These are phyloP conservation scores for Camellia lanceoleosa DNA, from an alignment of 148 eudicot genomes.

Conservation along the genomic window DNA sequence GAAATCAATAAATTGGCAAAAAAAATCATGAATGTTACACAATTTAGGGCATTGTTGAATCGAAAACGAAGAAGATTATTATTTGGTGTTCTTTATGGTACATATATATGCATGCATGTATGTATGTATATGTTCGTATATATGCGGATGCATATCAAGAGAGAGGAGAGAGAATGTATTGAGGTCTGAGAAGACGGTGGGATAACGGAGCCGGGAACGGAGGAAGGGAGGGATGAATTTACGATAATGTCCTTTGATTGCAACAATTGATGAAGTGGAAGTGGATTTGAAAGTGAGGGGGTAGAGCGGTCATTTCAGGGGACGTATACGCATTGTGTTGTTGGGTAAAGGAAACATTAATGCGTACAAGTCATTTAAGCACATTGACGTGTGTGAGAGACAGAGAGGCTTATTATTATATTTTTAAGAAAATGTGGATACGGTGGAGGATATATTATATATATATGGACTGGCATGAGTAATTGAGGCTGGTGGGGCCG, in stretches of 20 bases:
- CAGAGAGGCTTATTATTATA: neutral
- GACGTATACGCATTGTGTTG: neutral
- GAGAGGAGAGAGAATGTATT: neutral
- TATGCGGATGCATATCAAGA: neutral
- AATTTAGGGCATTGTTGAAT: conserved; percentile 6
- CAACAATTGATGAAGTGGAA: neutral
- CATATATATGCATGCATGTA: neutral
- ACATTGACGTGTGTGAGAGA: neutral
- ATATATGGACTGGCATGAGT: neutral
- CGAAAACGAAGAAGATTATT: neutral
- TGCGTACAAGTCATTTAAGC: neutral
- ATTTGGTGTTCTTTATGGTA: neutral
- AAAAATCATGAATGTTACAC: too few relatives aligned
- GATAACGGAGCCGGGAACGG: conserved; percentile 2
- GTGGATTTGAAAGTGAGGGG: neutral
- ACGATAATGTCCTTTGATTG: neutral
- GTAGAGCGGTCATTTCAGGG: neutral
- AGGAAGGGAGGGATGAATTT: neutral
- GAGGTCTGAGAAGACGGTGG: neutral
- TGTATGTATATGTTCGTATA: neutral
- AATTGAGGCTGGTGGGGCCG: conserved; percentile 1
- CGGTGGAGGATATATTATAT: neutral
- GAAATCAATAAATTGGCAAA: neutral
- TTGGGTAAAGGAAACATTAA: neutral
- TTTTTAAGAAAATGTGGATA: too few relatives aligned